A percentile compares a stretch with the other conserved stretches of the same genome.
These are phyloP conservation scores for Corylus americana DNA, from an alignment of 306 rosid genomes.

Conservation along the genomic window DNA sequence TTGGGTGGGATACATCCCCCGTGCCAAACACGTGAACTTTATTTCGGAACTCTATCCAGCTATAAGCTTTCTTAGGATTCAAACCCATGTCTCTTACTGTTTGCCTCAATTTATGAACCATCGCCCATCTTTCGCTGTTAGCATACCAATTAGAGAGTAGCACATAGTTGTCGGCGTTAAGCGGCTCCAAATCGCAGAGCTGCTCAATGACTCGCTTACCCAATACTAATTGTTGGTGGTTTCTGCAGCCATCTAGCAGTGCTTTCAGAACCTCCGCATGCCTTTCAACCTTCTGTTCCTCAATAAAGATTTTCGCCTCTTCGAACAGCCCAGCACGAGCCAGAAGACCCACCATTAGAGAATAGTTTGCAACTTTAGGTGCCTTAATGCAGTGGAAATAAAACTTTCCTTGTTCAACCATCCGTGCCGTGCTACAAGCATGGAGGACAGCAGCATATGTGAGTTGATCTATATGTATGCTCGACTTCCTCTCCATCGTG, in stretches of 20 bases:
- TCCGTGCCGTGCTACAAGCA: slow-evolving; percentile 55
- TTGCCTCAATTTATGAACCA: slow-evolving; percentile 38
- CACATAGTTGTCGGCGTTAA: slow-evolving; percentile 61
- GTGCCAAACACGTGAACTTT: slow-evolving; percentile 75
- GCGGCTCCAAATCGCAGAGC: slow-evolving; percentile 67
- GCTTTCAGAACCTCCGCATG: slow-evolving; percentile 47
- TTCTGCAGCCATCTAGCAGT: slow-evolving; percentile 66
- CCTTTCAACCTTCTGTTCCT: slow-evolving; percentile 38
- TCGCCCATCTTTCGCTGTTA: slow-evolving; percentile 38
- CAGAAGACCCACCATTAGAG: slow-evolving; percentile 57
- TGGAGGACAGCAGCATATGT: slow-evolving; percentile 58
- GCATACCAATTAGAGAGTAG: slow-evolving; percentile 67
- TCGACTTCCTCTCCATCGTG: slow-evolving; percentile 38
- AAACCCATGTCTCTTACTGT: slow-evolving; percentile 59
- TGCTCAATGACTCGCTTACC: slow-evolving; percentile 56
- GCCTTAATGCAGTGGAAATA: slow-evolving; percentile 49
- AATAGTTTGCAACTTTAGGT: slow-evolving; percentile 39
- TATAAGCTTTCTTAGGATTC: slow-evolving; percentile 54
- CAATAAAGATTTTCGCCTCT: slow-evolving; percentile 49
- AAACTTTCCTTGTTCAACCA: slow-evolving; percentile 56
- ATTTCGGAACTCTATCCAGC: slow-evolving; percentile 60
- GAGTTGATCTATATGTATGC: slow-evolving; percentile 38
- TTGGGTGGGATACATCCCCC: slow-evolving; percentile 68
- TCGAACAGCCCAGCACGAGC: slow-evolving; percentile 44
- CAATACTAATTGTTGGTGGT: slow-evolving; percentile 33